Evolutionary conservation across 345 rosid species (phyloP).

Genomic region (Eucalyptus victrix): DNA sequence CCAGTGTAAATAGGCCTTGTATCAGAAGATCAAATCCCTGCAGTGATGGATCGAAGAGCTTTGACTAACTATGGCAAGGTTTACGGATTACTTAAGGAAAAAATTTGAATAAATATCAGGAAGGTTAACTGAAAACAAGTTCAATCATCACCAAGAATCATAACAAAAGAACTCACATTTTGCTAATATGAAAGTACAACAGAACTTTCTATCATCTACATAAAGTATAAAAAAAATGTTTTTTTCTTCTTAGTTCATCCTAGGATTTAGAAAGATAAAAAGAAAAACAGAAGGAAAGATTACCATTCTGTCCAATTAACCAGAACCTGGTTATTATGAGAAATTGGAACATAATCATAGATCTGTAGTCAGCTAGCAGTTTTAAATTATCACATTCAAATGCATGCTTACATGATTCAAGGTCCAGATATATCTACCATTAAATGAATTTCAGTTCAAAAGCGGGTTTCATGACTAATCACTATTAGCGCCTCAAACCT

Average conservation of each 20-base stretch:
- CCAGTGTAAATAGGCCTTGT: slow-evolving; percentile 27
- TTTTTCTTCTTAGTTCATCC: not conserved
- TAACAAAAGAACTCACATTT: not conserved
- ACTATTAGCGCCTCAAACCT: not conserved
- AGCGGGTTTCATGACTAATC: not conserved
- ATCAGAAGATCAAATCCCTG: slow-evolving; percentile 60
- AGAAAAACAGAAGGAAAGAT: not conserved
- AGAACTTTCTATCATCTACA: not conserved
- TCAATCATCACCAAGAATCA: not conserved
- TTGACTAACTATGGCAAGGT: not conserved
- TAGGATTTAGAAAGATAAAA: not conserved
- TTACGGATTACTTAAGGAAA: not conserved
- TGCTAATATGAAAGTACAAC: not conserved
- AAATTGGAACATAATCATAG: not conserved
- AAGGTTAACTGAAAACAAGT: not conserved
- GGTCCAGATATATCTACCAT: not conserved
- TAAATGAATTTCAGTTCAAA: not conserved
- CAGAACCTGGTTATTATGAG: not conserved
- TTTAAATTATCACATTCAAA: not conserved
- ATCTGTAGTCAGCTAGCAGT: not conserved
- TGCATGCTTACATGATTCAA: not conserved
- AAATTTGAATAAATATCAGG: not conserved
- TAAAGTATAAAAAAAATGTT: not conserved
- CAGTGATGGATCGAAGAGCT: not conserved
- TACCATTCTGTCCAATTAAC: not conserved